Evolutionary conservation across 2,329 filamentous ascomycete genomes (phyloP).

Genomic region (Aspergillus jensenii): DNA sequence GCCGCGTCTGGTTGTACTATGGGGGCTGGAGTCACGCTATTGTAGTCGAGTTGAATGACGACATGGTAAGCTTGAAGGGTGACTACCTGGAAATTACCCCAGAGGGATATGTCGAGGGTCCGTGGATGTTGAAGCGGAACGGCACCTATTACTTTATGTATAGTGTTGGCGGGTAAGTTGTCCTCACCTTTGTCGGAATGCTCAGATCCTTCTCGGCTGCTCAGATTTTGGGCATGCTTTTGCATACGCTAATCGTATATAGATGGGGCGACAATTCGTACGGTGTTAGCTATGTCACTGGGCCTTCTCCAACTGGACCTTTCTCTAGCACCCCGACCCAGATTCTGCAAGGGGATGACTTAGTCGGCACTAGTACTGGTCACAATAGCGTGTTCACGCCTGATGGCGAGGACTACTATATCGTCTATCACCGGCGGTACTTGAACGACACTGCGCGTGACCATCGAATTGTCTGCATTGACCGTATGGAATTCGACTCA

Average conservation of each 20-base stretch:
- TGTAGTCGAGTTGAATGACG: slow-evolving; percentile 44
- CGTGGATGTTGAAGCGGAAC: slow-evolving; percentile 46
- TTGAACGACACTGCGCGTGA: slow-evolving; percentile 47
- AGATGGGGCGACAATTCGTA: slow-evolving; percentile 50
- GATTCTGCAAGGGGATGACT: slow-evolving; percentile 34
- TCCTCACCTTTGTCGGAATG: too few relatives aligned
- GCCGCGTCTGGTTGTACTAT: slow-evolving; percentile 46
- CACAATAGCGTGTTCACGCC: slow-evolving; percentile 46
- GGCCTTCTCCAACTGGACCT: slow-evolving; percentile 41
- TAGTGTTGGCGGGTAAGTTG: slow-evolving; percentile 41
- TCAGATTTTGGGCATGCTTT: background rate
- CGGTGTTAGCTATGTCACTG: slow-evolving; percentile 46
- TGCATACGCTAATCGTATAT: background rate
- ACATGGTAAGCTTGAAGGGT: slow-evolving; percentile 48
- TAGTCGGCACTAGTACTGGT: slow-evolving; percentile 36
- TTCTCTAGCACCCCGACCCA: slow-evolving; percentile 40
- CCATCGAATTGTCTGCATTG: slow-evolving; percentile 50
- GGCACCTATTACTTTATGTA: slow-evolving; percentile 49
- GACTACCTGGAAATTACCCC: slow-evolving; percentile 50
- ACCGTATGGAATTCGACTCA: slow-evolving; percentile 49
- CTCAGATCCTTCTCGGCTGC: background rate
- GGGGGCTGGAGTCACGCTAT: slow-evolving; percentile 46
- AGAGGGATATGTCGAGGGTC: slow-evolving; percentile 45
- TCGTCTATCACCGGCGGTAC: slow-evolving; percentile 49
- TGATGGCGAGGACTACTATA: slow-evolving; percentile 44